Evolutionary conservation across 768 basidiomycete species (phyloP), one percentile per base, ranked within the genome.

Genomic region (Botryobasidium botryosum): DNA sequence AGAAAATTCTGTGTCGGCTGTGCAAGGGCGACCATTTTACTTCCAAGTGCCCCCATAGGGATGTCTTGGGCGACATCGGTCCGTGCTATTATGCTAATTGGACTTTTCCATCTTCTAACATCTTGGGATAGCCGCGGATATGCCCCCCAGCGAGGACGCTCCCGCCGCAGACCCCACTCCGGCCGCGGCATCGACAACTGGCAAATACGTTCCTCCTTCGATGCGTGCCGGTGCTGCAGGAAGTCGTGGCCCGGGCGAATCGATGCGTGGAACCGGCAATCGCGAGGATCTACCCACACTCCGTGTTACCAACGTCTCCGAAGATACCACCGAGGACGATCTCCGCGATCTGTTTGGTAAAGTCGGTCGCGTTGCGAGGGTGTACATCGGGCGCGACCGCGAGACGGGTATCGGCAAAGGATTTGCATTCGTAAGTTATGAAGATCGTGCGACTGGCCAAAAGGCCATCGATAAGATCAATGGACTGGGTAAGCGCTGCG

Each of bases 21-120:
- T 97, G 94, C 67, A 86, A 92, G 59, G 94, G 92, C 43, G 83
- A 82, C 51, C 94, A 97, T 66, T 97, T 91, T 63, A 99, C 94
- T 12, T 83, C 90, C 51, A 90, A 91, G 62, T 97, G 94, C 71
- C 94, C 94, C 5, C 91, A 90, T 72, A 94, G 90, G 64, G 90
- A 96, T 55, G 81, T 83, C 6, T 72, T 99, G 12, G 68, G 67
- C 10, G 63, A 44, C 65, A 77, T 37, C 38, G 28, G 41, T 42
- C 12, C 13, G 37, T 39, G 37, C 37, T 39, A 33, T 33, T 33
- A 17, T 12, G 25, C 28, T 29, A 26, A 21, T 13, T 28, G 40
- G 32, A n/a, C n/a, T n/a, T n/a, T n/a, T n/a, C n/a, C n/a, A n/a
- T n/a, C 31, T 50, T 48, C 37, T 25, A n/a, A 45, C 24, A 31